Conservation (phyloP, 495 filamentous ascomycete genomes). For the Penicillium canescens region DNA sequence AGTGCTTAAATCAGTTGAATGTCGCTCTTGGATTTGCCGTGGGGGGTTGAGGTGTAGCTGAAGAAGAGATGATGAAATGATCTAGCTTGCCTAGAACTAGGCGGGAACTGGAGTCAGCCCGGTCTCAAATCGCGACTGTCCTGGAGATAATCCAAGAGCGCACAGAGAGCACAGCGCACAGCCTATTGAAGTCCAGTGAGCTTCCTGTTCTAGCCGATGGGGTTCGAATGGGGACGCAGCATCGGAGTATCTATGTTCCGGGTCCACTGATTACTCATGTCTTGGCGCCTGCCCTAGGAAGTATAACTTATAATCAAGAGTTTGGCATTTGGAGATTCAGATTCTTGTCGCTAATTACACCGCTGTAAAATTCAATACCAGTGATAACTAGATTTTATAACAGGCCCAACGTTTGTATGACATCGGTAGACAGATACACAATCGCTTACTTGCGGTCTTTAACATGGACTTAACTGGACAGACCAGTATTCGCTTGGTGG, state of each 20-base stretch:
- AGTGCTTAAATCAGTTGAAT: background rate
- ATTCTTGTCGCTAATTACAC: too few relatives aligned
- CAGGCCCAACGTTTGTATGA: too few relatives aligned
- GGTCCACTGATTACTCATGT: slow-evolving; percentile 3
- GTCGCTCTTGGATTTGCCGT: background rate
- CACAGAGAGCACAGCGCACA: slow-evolving; percentile 6
- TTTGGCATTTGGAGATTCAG: too few relatives aligned
- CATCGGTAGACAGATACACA: too few relatives aligned
- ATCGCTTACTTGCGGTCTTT: too few relatives aligned
- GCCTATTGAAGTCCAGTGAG: slow-evolving; percentile 7
- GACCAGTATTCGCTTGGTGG: too few relatives aligned
- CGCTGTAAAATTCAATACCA: too few relatives aligned
- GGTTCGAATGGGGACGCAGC: slow-evolving; percentile 13
- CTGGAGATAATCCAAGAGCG: slow-evolving; percentile 8
- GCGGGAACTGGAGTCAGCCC: background rate
- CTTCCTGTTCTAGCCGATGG: slow-evolving; percentile 6
- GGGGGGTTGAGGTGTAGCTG: background rate
- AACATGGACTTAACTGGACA: too few relatives aligned
- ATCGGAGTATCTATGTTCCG: slow-evolving; percentile 5
- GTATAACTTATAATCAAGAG: background rate
- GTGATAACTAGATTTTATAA: too few relatives aligned
- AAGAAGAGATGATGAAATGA: slow-evolving; percentile 7
- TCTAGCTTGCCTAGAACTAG: background rate
- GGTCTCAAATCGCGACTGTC: slow-evolving; percentile 2
- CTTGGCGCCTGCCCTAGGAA: background rate